These are phyloP conservation scores for Podaxis pistillaris DNA, from an alignment of 768 basidiomycete species.

Conservation along the genomic window DNA sequence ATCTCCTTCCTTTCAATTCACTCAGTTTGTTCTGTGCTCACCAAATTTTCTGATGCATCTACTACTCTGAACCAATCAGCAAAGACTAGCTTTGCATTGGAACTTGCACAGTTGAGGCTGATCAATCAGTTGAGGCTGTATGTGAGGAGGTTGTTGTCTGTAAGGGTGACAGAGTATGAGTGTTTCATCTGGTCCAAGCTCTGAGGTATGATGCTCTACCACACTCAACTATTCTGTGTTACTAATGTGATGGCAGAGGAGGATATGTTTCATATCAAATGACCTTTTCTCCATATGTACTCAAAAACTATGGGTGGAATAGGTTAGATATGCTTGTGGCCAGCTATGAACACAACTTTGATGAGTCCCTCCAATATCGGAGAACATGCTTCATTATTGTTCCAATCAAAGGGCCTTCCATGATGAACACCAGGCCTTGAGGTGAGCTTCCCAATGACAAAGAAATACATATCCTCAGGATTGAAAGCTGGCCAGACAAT, in stretches of 20 bases:
- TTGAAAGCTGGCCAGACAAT: slow-evolving; percentile 86
- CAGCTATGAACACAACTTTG: slow-evolving; percentile 77
- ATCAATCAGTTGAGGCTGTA: slow-evolving; percentile 83
- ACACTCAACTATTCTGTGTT: background rate
- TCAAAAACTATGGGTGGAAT: slow-evolving; percentile 88
- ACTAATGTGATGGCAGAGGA: slow-evolving; percentile 26
- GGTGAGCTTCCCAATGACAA: slow-evolving; percentile 82
- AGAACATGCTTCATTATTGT: slow-evolving; percentile 92
- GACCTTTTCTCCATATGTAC: slow-evolving; percentile 71
- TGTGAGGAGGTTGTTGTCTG: slow-evolving; percentile 68
- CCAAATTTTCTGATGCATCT: slow-evolving; percentile 20
- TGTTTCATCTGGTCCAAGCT: slow-evolving; percentile 94
- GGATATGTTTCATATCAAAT: slow-evolving; percentile 82
- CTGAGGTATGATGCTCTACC: slow-evolving; percentile 40
- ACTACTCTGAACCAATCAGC: slow-evolving; percentile 27
- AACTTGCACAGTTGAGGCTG: slow-evolving; percentile 74
- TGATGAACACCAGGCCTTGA: slow-evolving; percentile 50
- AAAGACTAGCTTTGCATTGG: slow-evolving; percentile 46
- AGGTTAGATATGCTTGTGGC: slow-evolving; percentile 86
- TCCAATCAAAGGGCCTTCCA: slow-evolving; percentile 73
- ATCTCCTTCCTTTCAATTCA: slow-evolving; percentile 68
- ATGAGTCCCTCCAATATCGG: slow-evolving; percentile 88
- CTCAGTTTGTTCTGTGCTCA: slow-evolving; percentile 51
- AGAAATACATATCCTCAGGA: slow-evolving; percentile 84
- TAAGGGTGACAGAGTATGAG: slow-evolving; percentile 70